These are phyloP conservation scores for Tolypocladium endophyticum DNA, from an alignment of 2,329 filamentous ascomycete genomes.

Conservation along the genomic window DNA sequence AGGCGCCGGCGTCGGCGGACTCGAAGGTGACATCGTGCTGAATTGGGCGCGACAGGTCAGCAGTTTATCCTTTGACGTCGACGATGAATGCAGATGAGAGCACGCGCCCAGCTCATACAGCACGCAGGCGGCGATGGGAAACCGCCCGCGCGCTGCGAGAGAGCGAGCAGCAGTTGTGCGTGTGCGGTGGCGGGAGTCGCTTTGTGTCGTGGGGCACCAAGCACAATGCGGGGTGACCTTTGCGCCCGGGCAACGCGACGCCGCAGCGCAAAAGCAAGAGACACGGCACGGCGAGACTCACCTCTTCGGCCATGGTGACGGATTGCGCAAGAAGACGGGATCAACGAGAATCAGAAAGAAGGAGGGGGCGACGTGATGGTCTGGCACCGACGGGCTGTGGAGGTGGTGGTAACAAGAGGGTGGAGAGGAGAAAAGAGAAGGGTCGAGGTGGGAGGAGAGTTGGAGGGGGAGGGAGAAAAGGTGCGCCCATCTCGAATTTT, in stretches of 20 bases:
- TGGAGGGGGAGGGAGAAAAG: constrained; percentile 16
- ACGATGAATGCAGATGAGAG: not conserved
- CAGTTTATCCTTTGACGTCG: not conserved
- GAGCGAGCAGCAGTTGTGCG: constrained; percentile 1
- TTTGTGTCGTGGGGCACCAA: constrained; percentile 24
- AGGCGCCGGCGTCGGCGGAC: constrained; percentile 91
- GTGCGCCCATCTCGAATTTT: constrained; percentile 20
- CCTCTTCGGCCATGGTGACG: constrained; percentile 50
- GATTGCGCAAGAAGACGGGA: constrained; percentile 27
- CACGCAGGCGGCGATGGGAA: not conserved
- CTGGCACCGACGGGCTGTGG: constrained; percentile 8
- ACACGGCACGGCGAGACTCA: constrained; percentile 24
- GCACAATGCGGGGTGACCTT: constrained; percentile 37
- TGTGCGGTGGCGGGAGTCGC: constrained; percentile 5
- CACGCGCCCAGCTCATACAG: not conserved
- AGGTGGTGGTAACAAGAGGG: constrained; percentile 12
- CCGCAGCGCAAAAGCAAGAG: constrained; percentile 11
- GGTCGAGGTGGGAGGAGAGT: constrained; percentile 16
- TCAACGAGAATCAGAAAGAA: constrained; percentile 11
- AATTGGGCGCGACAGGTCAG: not conserved
- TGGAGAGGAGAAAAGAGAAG: constrained; percentile 8
- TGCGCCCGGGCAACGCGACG: constrained; percentile 11
- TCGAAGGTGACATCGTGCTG: constrained; percentile 73
- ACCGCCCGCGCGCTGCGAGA: constrained; percentile 2
- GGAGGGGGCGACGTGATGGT: constrained; percentile 12